Conservation (phyloP, 148 eudicot species). For the Chenopodium quinoa region DNA sequence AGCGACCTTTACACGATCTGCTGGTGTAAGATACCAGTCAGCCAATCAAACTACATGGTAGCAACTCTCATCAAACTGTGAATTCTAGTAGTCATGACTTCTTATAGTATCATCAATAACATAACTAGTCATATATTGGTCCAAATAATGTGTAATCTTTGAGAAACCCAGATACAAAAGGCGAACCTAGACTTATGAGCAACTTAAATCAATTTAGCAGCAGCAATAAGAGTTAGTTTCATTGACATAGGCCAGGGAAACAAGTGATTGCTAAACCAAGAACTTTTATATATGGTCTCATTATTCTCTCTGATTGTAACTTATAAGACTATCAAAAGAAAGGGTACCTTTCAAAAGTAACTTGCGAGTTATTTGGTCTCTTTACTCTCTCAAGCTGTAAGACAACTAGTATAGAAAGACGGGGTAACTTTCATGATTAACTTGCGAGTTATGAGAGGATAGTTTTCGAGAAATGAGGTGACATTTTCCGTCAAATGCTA, state of each 20-base stretch:
- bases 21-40: conserved; percentile 6
- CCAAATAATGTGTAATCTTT: neutral
- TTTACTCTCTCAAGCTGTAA: neutral
- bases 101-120: neutral
- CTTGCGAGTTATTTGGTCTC: neutral
- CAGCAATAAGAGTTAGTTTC: neutral
- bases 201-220: neutral
- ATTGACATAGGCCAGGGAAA: neutral
- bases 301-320: too few species aligned
- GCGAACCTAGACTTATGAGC: neutral
- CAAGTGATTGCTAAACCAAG: neutral
- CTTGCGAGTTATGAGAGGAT: neutral
- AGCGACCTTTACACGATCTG: neutral
- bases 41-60: neutral
- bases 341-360: too few species aligned
- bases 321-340: too few species aligned
- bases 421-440: neutral
- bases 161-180: neutral
- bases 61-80: neutral
- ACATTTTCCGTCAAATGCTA: neutral
- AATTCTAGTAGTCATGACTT: conserved; percentile 9
- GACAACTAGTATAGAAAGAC: neutral
- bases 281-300: neutral
- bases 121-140: neutral
- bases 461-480: neutral